Evolutionary conservation across 1,284 basidiomycete species (phyloP).

Genomic region (Cryptococcus amylolentus): DNA sequence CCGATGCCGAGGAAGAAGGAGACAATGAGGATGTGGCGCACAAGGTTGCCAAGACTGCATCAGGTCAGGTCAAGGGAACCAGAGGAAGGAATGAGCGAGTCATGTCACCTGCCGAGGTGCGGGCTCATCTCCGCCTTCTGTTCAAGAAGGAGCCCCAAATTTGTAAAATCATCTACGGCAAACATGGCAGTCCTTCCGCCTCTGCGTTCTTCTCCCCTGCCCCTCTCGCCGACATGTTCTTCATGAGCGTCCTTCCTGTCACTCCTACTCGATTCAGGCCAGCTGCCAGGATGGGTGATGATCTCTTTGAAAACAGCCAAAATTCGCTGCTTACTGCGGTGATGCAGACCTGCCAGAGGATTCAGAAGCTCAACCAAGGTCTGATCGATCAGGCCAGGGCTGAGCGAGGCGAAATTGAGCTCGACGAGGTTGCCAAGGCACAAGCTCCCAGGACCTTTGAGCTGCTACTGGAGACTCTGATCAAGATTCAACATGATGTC

Average conservation of each 20-base stretch:
- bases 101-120: conserved; percentile 84
- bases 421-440: conserved; percentile 43
- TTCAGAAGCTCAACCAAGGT: conserved; percentile 72
- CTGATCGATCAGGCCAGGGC: conserved; percentile 53
- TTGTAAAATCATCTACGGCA: conserved; percentile 84
- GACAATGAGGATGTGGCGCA: conserved; percentile 55
- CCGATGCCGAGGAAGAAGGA: conserved; percentile 52
- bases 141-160: conserved; percentile 80
- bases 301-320: conserved; percentile 92
- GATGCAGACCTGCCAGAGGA: conserved; percentile 72
- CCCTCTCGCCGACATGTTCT: conserved; percentile 78
- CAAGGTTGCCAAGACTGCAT: conserved; percentile 64
- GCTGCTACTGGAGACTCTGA: conserved; percentile 71
- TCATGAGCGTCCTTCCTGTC: conserved; percentile 88
- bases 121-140: conserved; percentile 83
- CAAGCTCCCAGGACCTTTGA: conserved; percentile 62
- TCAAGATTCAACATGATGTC: conserved; percentile 90
- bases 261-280: conserved; percentile 95
- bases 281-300: conserved; percentile 86
- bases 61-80: conserved; percentile 68
- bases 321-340: conserved; percentile 89
- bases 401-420: conserved; percentile 54
- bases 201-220: conserved; percentile 14
- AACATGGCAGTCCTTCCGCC: conserved; percentile 76
- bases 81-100: conserved; percentile 84